phyloP scores from a whole-genome alignment of 805 yeast species.

The Hyphopichia homilentoma region DNA sequence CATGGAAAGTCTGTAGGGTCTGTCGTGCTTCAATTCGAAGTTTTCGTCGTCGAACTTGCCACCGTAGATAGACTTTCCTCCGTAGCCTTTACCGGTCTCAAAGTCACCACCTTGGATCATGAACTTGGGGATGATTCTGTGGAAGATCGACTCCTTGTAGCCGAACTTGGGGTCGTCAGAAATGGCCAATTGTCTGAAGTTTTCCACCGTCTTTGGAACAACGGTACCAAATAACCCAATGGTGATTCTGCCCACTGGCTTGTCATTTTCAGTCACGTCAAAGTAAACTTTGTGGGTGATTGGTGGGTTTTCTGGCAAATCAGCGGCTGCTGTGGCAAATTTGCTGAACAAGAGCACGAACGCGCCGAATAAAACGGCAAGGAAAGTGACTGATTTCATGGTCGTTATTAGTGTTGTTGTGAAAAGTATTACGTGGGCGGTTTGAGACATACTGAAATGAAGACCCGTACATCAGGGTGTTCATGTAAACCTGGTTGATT shows the following conservation, averaged over 20 bases:
- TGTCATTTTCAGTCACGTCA: conserved; percentile 78
- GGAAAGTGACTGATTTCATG: conserved; percentile 13
- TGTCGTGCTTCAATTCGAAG: conserved; percentile 62
- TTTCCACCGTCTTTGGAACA: conserved; percentile 68
- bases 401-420: conserved; percentile 4
- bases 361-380: conserved; percentile 5
- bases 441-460: no score
- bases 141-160: conserved; percentile 64
- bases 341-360: conserved; percentile 7
- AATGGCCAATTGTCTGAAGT: conserved; percentile 74
- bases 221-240: conserved; percentile 80
- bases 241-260: conserved; percentile 73
- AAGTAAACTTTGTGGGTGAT: conserved; percentile 81
- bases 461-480: no score
- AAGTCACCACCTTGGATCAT: conserved; percentile 91
- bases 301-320: conserved; percentile 40
- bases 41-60: conserved; percentile 73
- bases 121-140: conserved; percentile 67
- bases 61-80: conserved; percentile 83
- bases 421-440: no score
- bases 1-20: conserved; percentile 70
- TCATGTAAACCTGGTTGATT: no score
- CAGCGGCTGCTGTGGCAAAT: conserved; percentile 7
- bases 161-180: conserved; percentile 59
- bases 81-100: conserved; percentile 66